Conservation (phyloP, 352 stramenopile species). For the Pythium chondricola region DNA sequence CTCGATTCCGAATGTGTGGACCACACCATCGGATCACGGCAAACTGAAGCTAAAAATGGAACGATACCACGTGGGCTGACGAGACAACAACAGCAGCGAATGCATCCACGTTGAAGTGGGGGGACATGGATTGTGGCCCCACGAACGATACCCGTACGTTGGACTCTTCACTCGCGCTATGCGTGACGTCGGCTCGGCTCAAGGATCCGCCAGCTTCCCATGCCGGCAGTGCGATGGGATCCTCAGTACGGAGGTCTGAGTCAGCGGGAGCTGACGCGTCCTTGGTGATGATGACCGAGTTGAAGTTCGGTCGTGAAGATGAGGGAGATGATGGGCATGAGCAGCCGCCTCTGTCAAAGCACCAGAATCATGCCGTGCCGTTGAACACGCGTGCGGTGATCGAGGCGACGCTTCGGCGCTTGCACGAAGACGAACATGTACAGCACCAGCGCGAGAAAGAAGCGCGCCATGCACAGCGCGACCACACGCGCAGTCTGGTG, state of each 20-base stretch:
- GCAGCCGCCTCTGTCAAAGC: not conserved
- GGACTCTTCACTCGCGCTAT: too few relatives aligned
- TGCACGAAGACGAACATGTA: slow-evolving; percentile 10
- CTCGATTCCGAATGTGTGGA: slow-evolving; percentile 9
- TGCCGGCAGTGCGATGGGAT: too few relatives aligned
- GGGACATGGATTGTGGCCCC: too few relatives aligned
- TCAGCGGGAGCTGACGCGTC: too few relatives aligned
- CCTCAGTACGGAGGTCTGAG: too few relatives aligned
- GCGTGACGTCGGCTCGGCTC: too few relatives aligned
- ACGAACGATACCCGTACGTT: too few relatives aligned
- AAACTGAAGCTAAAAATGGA: slow-evolving; percentile 1
- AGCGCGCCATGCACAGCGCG: slow-evolving; percentile 20
- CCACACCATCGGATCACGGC: slow-evolving; percentile 4
- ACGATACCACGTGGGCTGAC: not conserved
- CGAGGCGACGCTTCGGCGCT: slow-evolving; percentile 25
- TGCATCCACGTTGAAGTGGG: not conserved
- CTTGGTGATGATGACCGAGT: slow-evolving; percentile 10
- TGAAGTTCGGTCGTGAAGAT: too few relatives aligned
- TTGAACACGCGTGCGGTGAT: slow-evolving; percentile 20
- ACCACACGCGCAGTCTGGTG: slow-evolving; percentile 41
- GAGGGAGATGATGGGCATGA: slow-evolving; percentile 15
- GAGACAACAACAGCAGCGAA: not conserved
- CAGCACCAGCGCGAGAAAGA: slow-evolving; percentile 15
- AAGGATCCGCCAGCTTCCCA: too few relatives aligned
- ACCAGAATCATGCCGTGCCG: not conserved